Evolutionary conservation across 1,284 basidiomycete species (phyloP).

Genomic region (Volvariella volvacea): DNA sequence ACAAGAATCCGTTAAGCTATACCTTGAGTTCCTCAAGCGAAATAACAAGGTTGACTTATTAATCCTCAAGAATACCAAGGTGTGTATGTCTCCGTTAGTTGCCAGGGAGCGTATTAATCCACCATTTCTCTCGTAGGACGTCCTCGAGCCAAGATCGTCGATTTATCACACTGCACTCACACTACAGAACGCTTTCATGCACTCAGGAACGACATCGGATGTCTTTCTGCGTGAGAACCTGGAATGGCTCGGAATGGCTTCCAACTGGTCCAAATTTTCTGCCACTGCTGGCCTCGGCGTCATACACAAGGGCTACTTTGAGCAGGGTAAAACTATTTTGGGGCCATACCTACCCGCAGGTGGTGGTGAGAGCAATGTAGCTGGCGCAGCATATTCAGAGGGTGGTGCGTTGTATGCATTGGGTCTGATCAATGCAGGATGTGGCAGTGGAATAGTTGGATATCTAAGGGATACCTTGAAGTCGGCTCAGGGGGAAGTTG

Average conservation of each 20-base stretch:
- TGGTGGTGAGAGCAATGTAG: slow-evolving; percentile 65
- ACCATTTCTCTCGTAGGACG: slow-evolving; percentile 47
- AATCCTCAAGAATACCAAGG: slow-evolving; percentile 90
- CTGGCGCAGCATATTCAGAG: slow-evolving; percentile 81
- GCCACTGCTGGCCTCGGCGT: slow-evolving; percentile 93
- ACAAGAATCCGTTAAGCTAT: slow-evolving; percentile 84
- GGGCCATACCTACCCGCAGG: slow-evolving; percentile 87
- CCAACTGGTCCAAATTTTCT: slow-evolving; percentile 97
- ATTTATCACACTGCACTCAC: slow-evolving; percentile 95
- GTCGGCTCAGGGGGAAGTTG: slow-evolving; percentile 70
- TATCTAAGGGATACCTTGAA: slow-evolving; percentile 78
- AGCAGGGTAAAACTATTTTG: slow-evolving; percentile 87
- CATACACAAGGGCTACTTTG: slow-evolving; percentile 93
- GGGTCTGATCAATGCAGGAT: slow-evolving; percentile 90
- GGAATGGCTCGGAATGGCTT: slow-evolving; percentile 89
- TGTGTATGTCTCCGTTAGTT: slow-evolving; percentile 19
- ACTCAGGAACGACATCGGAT: slow-evolving; percentile 92
- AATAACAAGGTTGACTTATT: slow-evolving; percentile 90
- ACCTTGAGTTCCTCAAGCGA: slow-evolving; percentile 89
- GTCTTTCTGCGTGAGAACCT: slow-evolving; percentile 89
- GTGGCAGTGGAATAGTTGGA: slow-evolving; percentile 67
- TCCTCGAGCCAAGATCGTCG: slow-evolving; percentile 88
- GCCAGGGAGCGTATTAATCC: neutral
- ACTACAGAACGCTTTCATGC: slow-evolving; percentile 93
- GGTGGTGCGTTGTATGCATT: slow-evolving; percentile 91